These are phyloP conservation scores for Circinella minor DNA, from an alignment of 371 early-diverging fungal species.

Conservation along the genomic window DNA sequence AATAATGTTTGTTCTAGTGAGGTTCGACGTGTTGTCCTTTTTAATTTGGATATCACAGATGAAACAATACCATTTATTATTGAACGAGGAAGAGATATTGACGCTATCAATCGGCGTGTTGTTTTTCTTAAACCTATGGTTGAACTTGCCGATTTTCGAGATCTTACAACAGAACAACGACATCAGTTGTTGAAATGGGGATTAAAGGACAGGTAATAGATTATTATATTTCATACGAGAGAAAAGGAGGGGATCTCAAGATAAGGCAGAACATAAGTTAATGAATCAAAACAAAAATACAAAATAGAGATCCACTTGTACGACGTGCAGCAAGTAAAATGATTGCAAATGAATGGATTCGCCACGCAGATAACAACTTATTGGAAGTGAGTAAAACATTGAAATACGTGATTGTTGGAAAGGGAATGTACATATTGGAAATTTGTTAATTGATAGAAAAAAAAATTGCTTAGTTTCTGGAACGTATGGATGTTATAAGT, in stretches of 20 bases:
- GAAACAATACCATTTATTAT: slow-evolving; percentile 73
- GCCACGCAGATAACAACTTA: slow-evolving; percentile 74
- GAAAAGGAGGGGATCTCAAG: too few relatives aligned
- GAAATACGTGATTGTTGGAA: too few relatives aligned
- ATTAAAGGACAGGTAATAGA: slow-evolving; percentile 66
- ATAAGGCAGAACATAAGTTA: not conserved
- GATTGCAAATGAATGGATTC: slow-evolving; percentile 79
- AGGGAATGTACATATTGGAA: too few relatives aligned
- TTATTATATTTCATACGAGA: not conserved
- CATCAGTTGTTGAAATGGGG: slow-evolving; percentile 77
- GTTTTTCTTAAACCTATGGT: slow-evolving; percentile 74
- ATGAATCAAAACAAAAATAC: not conserved
- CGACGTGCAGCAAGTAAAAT: slow-evolving; percentile 75
- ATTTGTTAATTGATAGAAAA: too few relatives aligned
- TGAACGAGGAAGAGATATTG: slow-evolving; percentile 79
- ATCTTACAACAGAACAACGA: slow-evolving; percentile 71
- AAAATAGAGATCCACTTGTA: slow-evolving; percentile 68
- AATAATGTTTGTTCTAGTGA: slow-evolving; percentile 52
- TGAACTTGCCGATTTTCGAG: slow-evolving; percentile 68
- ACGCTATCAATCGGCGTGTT: slow-evolving; percentile 65
- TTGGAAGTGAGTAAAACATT: slow-evolving; percentile 41
- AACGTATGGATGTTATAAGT: slow-evolving; percentile 78
- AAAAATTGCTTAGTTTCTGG: slow-evolving; percentile 53
- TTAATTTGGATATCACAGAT: slow-evolving; percentile 70
- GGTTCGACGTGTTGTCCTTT: slow-evolving; percentile 82